Percentiles rank a stretch among this genome's conserved stretches.
These are phyloP conservation scores for Amniculicola lignicola DNA, from an alignment of 495 filamentous ascomycete species.

Conservation along the genomic window DNA sequence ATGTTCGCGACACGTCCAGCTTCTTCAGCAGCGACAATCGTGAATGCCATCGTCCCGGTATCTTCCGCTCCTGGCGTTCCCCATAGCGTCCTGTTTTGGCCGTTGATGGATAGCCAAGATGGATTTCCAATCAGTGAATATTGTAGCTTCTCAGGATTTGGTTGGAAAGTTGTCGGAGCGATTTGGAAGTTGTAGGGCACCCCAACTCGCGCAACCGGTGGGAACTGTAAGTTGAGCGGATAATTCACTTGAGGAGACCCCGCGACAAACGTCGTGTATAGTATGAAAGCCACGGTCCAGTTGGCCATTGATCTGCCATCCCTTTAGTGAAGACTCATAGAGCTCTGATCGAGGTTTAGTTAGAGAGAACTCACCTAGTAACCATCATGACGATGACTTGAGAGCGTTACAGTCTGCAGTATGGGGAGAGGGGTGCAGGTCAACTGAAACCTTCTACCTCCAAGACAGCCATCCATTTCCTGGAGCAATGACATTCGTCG, in stretches of 20 bases:
- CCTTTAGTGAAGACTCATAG: background rate
- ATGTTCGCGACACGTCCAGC: slow-evolving; percentile 31
- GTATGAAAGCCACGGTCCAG: slow-evolving; percentile 4
- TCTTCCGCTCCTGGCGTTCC: slow-evolving; percentile 61
- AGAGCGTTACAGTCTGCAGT: background rate
- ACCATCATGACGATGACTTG: slow-evolving; percentile 4
- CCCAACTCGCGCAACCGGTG: slow-evolving; percentile 66
- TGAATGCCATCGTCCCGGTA: slow-evolving; percentile 54
- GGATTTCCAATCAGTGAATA: slow-evolving; percentile 64
- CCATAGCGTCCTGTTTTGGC: slow-evolving; percentile 56
- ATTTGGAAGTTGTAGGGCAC: slow-evolving; percentile 66
- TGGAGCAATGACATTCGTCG: slow-evolving; percentile 21
- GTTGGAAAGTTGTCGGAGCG: slow-evolving; percentile 64
- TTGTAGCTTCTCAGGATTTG: slow-evolving; percentile 49
- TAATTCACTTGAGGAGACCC: slow-evolving; percentile 56
- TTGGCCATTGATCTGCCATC: slow-evolving; percentile 1
- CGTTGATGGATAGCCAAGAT: slow-evolving; percentile 67
- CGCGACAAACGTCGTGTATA: slow-evolving; percentile 32
- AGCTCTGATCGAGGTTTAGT: background rate
- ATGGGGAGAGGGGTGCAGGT: background rate
- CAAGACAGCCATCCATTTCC: slow-evolving; percentile 19
- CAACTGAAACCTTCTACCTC: background rate
- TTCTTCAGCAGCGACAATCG: slow-evolving; percentile 34
- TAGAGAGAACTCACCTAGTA: slow-evolving; percentile 1
- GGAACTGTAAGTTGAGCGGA: slow-evolving; percentile 73